Evolutionary conservation across 1,284 basidiomycete genomes (phyloP).

Genomic region (Microbotryum lychnidis-dioicae): DNA sequence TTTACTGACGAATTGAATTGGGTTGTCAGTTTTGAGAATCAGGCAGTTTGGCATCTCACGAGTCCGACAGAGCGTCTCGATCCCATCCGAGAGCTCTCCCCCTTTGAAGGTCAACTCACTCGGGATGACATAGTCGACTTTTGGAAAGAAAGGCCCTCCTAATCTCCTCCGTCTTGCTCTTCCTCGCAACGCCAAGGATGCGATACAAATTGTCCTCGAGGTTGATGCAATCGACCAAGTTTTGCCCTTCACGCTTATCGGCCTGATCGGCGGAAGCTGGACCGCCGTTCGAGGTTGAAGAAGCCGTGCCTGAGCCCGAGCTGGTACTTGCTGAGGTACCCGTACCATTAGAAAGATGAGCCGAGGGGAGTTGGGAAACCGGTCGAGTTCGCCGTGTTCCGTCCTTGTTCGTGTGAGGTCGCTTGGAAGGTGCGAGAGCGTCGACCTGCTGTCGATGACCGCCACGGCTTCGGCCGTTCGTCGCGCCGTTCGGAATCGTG

Average conservation of each 20-base stretch:
- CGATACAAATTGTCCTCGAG: conserved; percentile 57
- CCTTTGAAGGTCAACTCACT: conserved; percentile 49
- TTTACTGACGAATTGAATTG: conserved; percentile 49
- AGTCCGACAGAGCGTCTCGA: neutral
- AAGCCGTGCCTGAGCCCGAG: no score
- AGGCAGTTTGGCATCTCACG: no score
- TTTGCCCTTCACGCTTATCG: neutral
- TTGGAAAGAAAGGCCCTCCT: conserved; percentile 66
- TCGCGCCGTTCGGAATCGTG: neutral
- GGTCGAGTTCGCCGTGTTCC: no score
- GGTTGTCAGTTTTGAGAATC: neutral
- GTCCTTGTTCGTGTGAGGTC: no score
- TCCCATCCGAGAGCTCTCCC: neutral
- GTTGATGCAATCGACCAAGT: conserved; percentile 47
- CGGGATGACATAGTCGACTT: conserved; percentile 71
- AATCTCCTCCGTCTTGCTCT: conserved; percentile 54
- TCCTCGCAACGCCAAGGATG: conserved; percentile 57
- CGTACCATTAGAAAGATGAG: no score
- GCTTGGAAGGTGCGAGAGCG: no score
- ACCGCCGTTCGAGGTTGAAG: no score
- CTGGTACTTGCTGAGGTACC: no score
- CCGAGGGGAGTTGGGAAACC: no score
- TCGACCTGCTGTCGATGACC: no score
- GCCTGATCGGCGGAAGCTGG: neutral
- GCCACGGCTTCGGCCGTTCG: no score